Conservation (phyloP, 2,329 filamentous ascomycete genomes). For the Aureobasidium sp. region DNA sequence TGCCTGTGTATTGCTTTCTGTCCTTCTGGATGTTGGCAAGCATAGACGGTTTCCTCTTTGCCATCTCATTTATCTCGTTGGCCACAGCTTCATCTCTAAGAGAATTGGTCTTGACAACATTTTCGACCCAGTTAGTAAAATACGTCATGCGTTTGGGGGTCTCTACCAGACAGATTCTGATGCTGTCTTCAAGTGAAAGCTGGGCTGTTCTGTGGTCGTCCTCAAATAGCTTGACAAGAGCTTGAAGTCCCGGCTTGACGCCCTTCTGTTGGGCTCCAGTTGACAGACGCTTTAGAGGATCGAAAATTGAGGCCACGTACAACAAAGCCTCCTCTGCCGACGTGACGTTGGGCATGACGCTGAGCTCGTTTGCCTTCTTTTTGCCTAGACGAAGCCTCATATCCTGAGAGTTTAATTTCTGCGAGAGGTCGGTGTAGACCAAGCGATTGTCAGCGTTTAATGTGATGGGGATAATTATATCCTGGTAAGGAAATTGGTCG, state of each 20-base stretch:
- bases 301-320: neutral
- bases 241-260: neutral
- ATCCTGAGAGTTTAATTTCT: conserved; percentile 42
- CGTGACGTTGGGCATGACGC: neutral
- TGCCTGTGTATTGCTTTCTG: too few species aligned
- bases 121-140: neutral
- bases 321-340: neutral
- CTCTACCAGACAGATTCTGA: neutral
- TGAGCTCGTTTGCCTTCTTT: neutral
- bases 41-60: too few species aligned
- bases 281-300: neutral
- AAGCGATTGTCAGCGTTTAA: conserved; percentile 41
- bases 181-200: neutral
- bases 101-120: neutral
- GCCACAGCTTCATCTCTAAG: neutral
- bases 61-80: too few species aligned
- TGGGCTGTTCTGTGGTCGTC: too few species aligned
- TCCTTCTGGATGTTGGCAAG: too few species aligned
- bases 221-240: neutral
- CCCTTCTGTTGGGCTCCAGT: neutral
- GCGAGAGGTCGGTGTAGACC: conserved; percentile 47
- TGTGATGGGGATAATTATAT: conserved; percentile 35
- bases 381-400: conserved; percentile 34
- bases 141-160: too few species aligned
- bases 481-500: conserved; percentile 34